These are phyloP conservation scores for Pseudogymnoascus sp. DNA, from an alignment of 2,329 filamentous ascomycete species.

Conservation along the genomic window DNA sequence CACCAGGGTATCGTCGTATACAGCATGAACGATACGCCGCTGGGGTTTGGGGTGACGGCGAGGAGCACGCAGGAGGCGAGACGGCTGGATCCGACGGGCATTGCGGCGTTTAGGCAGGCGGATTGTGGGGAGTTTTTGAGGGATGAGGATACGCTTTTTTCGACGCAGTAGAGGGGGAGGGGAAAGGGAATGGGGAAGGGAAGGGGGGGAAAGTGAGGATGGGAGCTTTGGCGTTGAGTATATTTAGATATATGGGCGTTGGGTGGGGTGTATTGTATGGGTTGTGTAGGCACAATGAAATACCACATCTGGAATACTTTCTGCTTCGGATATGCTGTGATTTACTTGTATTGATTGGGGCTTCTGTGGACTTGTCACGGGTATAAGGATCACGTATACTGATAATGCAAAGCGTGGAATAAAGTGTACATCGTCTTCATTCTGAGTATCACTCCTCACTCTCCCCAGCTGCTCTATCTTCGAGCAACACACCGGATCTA, in stretches of 20 bases:
- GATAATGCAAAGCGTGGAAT: neutral
- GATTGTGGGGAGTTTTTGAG: slow-evolving; percentile 93
- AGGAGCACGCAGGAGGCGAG: slow-evolving; percentile 76
- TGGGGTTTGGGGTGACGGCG: slow-evolving; percentile 90
- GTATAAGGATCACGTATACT: neutral
- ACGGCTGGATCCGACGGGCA: slow-evolving; percentile 79
- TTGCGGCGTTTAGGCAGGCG: slow-evolving; percentile 83
- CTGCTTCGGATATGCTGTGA: neutral
- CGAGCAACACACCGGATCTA: neutral
- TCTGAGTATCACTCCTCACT: neutral
- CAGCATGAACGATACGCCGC: slow-evolving; percentile 86
- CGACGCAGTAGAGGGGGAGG: slow-evolving; percentile 27
- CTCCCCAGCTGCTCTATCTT: neutral
- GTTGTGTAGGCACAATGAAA: slow-evolving; percentile 4
- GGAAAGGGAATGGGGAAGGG: slow-evolving; percentile 22
- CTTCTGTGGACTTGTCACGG: neutral
- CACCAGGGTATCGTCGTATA: slow-evolving; percentile 87
- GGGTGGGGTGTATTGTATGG: slow-evolving; percentile 3
- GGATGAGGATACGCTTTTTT: slow-evolving; percentile 64
- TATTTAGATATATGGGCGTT: neutral
- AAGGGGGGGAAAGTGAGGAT: neutral
- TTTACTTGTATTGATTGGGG: neutral
- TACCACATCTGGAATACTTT: neutral
- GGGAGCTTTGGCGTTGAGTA: neutral
- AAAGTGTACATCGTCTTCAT: neutral